These are phyloP conservation scores for Xerocomus potaroensis DNA, from an alignment of 768 basidiomycete species.

Conservation along the genomic window DNA sequence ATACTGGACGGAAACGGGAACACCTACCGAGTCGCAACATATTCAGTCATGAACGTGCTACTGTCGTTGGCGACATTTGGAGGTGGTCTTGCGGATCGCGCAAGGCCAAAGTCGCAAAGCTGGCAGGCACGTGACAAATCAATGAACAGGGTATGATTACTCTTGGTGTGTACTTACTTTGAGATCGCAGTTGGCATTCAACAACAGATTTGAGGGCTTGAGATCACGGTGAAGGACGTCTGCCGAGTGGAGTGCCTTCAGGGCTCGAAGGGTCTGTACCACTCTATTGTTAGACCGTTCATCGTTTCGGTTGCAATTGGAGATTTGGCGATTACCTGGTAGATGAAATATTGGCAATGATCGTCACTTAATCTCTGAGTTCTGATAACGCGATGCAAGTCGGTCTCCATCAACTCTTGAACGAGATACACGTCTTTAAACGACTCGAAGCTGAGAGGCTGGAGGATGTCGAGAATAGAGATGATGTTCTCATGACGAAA, in stretches of 20 bases:
- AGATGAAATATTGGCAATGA: constrained; percentile 96
- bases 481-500: constrained; percentile 89
- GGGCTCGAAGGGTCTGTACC: constrained; percentile 76
- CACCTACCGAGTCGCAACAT: constrained; percentile 83
- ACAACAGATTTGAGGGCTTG: constrained; percentile 91
- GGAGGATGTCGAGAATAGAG: constrained; percentile 90
- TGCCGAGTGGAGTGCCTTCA: constrained; percentile 93
- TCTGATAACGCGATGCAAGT: constrained; percentile 93
- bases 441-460: constrained; percentile 64
- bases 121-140: constrained; percentile 24
- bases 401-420: constrained; percentile 85
- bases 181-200: constrained; percentile 96
- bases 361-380: constrained; percentile 94
- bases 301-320: background rate
- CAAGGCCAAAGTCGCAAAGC: constrained; percentile 87
- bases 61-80: constrained; percentile 71
- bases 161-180: constrained; percentile 51
- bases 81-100: constrained; percentile 70
- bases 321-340: constrained; percentile 56
- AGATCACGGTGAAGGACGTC: constrained; percentile 95
- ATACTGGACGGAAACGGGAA: background rate
- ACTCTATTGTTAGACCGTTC: constrained; percentile 2
- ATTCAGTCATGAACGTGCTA: constrained; percentile 87
- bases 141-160: background rate
- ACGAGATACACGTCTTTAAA: constrained; percentile 85